A percentile compares a stretch with the other conserved stretches of the same genome.
Conservation (phyloP, 495 filamentous ascomycete genomes). For the Penicillium pulvis region DNA sequence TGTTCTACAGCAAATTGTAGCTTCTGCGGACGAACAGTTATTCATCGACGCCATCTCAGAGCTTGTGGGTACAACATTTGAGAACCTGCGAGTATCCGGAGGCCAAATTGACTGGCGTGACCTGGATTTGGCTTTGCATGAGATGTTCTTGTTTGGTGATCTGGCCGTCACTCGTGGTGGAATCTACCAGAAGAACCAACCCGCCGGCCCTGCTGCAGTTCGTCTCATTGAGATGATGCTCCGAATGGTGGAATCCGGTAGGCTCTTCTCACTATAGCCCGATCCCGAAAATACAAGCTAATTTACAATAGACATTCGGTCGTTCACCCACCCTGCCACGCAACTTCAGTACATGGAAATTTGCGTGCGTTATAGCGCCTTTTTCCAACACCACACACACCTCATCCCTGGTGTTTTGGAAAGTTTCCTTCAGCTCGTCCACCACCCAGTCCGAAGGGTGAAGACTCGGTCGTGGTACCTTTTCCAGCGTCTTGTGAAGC, state of each 20-base stretch:
- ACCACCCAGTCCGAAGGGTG: conserved; percentile 81
- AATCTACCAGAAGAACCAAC: conserved; percentile 77
- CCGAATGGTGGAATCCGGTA: conserved; percentile 83
- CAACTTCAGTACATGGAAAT: conserved; percentile 98
- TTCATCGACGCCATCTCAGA: conserved; percentile 84
- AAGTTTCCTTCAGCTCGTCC: conserved; percentile 85
- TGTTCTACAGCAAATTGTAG: conserved; percentile 85
- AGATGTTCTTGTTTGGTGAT: conserved; percentile 97
- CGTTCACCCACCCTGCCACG: conserved; percentile 85
- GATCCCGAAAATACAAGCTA: conserved; percentile 9
- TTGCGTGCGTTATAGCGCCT: conserved; percentile 88
- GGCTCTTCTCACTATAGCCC: conserved; percentile 23
- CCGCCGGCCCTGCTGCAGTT: conserved; percentile 72
- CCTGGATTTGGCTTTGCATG: conserved; percentile 90
- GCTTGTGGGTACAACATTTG: conserved; percentile 81
- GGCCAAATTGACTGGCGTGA: conserved; percentile 89
- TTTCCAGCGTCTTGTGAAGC: conserved; percentile 91
- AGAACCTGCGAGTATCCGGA: conserved; percentile 67
- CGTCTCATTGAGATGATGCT: conserved; percentile 86
- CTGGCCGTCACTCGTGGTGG: conserved; percentile 82
- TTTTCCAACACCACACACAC: conserved; percentile 80
- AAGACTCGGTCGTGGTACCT: conserved; percentile 94
- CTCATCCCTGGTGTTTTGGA: conserved; percentile 86
- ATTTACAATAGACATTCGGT: conserved; percentile 64
- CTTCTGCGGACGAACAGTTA: conserved; percentile 78